phyloP scores from a whole-genome alignment of 805 yeast species.

The Candida morakotiae region DNA sequence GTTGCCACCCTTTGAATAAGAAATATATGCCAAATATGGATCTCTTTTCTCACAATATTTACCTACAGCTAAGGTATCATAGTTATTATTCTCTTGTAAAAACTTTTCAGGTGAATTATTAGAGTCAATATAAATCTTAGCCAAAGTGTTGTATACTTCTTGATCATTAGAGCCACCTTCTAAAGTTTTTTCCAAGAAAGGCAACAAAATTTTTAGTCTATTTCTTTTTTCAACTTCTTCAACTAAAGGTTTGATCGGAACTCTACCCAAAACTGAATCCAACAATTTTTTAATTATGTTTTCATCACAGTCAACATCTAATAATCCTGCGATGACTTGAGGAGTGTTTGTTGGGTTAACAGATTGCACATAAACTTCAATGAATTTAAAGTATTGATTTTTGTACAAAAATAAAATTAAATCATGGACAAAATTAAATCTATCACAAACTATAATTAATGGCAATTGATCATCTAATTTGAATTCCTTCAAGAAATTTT shows the following conservation, averaged over 20 bases:
- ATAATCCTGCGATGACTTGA: constrained; percentile 90
- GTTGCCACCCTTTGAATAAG: constrained; percentile 92
- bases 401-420: constrained; percentile 90
- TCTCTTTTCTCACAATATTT: constrained; percentile 98
- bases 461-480: constrained; percentile 94
- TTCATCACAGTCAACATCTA: constrained; percentile 98
- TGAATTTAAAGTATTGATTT: constrained; percentile 91
- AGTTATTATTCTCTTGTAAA: constrained; percentile 82
- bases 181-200: constrained; percentile 87
- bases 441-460: constrained; percentile 92
- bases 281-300: constrained; percentile 74
- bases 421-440: constrained; percentile 88
- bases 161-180: constrained; percentile 82
- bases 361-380: constrained; percentile 96
- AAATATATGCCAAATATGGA: constrained; percentile 96
- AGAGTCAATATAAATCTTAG: constrained; percentile 95
- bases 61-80: constrained; percentile 94
- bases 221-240: constrained; percentile 96
- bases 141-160: constrained; percentile 90
- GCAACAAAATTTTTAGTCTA: constrained; percentile 84
- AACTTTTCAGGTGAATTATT: constrained; percentile 97
- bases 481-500: constrained; percentile 93
- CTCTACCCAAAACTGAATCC: constrained; percentile 86
- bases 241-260: constrained; percentile 85
- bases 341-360: constrained; percentile 96